phyloP scores from a whole-genome alignment of 23 red algal genomes.

The Gracilaria caudata region DNA sequence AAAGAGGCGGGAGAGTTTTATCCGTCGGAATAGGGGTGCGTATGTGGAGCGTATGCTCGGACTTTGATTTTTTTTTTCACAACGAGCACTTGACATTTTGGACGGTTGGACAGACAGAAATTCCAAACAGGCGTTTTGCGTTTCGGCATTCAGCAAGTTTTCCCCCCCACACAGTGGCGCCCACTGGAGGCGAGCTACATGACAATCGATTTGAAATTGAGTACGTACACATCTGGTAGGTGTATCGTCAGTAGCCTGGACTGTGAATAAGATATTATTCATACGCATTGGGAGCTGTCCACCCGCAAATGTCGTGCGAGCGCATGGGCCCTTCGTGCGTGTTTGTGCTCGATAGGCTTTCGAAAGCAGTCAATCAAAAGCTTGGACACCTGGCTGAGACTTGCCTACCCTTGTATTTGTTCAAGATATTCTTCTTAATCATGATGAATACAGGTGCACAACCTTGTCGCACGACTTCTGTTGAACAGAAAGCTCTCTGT shows the following conservation, averaged over 20 bases:
- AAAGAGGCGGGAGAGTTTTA: slow-evolving; percentile 32
- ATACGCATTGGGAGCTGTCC: background rate
- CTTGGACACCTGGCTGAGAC: slow-evolving; percentile 2
- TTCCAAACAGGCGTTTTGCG: slow-evolving; percentile 6
- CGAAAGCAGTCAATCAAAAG: slow-evolving; percentile 4
- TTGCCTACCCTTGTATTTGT: no score
- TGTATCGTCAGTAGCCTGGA: background rate
- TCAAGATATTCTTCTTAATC: no score
- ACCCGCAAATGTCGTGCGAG: no score
- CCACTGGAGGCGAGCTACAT: background rate
- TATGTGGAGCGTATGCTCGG: background rate
- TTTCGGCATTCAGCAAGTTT: slow-evolving; percentile 36
- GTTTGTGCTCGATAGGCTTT: background rate
- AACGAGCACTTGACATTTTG: slow-evolving; percentile 33
- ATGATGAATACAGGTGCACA: background rate
- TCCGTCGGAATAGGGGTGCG: slow-evolving; percentile 1
- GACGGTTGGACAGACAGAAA: slow-evolving; percentile 1
- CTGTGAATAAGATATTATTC: background rate
- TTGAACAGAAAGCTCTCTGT: background rate
- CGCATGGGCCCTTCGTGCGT: background rate
- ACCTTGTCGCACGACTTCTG: background rate
- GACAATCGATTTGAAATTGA: background rate
- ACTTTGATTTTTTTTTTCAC: slow-evolving; percentile 33
- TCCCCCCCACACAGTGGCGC: background rate
- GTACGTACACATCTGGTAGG: slow-evolving; percentile 9